A percentile compares a stretch with the other conserved stretches of the same genome.
phyloP scores from a whole-genome alignment of 228 moss, liverwort and hornwort species.

The Sphagnum magellanicum region DNA sequence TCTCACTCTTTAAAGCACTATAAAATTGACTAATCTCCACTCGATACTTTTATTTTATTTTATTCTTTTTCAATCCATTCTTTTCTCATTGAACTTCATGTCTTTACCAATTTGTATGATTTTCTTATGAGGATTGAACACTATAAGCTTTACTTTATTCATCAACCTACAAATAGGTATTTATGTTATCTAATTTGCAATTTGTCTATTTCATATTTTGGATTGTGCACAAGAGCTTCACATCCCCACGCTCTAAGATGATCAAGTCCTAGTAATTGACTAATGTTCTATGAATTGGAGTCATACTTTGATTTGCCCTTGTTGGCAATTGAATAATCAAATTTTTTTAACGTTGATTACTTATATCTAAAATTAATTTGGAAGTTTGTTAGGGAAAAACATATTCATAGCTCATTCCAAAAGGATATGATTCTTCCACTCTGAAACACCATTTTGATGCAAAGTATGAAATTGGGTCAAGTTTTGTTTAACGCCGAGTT shows the following conservation, averaged over 20 bases:
- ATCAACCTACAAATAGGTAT: not conserved
- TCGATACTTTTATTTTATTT: too few species aligned
- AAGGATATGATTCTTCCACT: not conserved
- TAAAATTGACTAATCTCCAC: too few species aligned
- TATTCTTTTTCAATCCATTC: not conserved
- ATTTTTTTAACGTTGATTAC: not conserved
- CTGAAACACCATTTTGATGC: not conserved
- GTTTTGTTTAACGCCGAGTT: not conserved
- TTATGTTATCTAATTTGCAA: not conserved
- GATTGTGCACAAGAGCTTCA: not conserved
- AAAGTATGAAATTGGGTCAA: not conserved
- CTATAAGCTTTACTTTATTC: not conserved
- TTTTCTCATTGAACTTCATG: not conserved
- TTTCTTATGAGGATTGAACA: not conserved
- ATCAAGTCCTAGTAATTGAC: not conserved
- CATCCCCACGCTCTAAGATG: not conserved
- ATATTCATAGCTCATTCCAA: not conserved
- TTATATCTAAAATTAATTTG: not conserved
- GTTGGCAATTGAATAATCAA: not conserved
- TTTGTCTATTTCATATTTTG: not conserved
- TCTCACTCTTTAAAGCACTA: too few species aligned
- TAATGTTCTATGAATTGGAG: not conserved
- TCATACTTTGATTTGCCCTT: not conserved
- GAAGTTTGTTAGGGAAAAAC: not conserved
- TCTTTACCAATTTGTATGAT: not conserved